A percentile compares a stretch with the other conserved stretches of the same genome.
phyloP scores from a whole-genome alignment of 108 stramenopile species.

The Asterionellopsis glacialis region DNA sequence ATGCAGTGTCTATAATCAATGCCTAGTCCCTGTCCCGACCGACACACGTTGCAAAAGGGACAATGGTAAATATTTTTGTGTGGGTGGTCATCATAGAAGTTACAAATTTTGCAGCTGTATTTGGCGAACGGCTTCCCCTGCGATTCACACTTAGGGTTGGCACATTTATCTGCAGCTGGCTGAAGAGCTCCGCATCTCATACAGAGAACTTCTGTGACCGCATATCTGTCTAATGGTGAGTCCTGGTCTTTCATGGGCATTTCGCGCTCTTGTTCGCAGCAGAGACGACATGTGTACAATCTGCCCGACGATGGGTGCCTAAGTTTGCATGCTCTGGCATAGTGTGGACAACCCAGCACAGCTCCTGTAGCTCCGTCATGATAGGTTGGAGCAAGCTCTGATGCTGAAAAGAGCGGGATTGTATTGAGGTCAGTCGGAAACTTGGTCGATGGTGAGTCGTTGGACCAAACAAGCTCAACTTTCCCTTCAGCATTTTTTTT shows the following conservation, averaged over 20 bases:
- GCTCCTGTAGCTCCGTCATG: slow-evolving; percentile 69
- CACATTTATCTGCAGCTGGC: slow-evolving; percentile 70
- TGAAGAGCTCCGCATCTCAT: slow-evolving; percentile 87
- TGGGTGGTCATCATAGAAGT: slow-evolving; percentile 81
- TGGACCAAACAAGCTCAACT: slow-evolving; percentile 53
- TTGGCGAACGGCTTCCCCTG: slow-evolving; percentile 65
- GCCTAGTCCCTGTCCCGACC: slow-evolving; percentile 87
- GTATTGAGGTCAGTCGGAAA: slow-evolving; percentile 22
- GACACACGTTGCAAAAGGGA: slow-evolving; percentile 92
- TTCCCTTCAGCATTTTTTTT: slow-evolving; percentile 53
- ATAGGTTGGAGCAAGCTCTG: slow-evolving; percentile 81
- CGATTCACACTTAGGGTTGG: slow-evolving; percentile 67
- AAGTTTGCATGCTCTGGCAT: slow-evolving; percentile 84
- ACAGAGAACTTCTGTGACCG: slow-evolving; percentile 86
- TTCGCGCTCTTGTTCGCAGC: slow-evolving; percentile 88
- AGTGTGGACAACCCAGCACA: slow-evolving; percentile 88
- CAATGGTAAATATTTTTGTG: slow-evolving; percentile 86
- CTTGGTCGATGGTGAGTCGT: slow-evolving; percentile 25
- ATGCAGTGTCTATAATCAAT: slow-evolving; percentile 96
- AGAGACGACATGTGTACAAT: slow-evolving; percentile 90
- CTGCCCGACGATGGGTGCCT: slow-evolving; percentile 84
- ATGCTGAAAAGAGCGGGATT: slow-evolving; percentile 66
- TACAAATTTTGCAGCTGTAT: slow-evolving; percentile 87
- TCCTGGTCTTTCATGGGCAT: slow-evolving; percentile 69
- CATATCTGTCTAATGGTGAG: slow-evolving; percentile 72